Base-by-base conservation (phyloP, 768 basidiomycete species). In the Mycena kentingensis region DNA sequence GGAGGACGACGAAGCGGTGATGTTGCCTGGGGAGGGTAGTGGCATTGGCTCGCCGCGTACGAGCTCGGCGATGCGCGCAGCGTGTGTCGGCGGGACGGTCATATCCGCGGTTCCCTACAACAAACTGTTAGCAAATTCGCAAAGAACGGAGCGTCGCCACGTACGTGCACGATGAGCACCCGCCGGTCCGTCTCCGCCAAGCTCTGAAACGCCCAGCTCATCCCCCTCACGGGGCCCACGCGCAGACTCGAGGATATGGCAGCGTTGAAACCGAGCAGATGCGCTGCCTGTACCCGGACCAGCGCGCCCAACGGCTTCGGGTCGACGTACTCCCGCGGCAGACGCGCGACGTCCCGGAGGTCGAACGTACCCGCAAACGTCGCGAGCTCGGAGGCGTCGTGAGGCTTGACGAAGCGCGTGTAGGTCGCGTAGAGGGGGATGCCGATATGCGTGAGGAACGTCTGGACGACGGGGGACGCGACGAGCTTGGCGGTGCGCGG, bases 231-330 rank as follows among this genome's bases (percentile, higher is more conserved):
- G 13, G 88, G 88, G 1, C 88, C 88, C 32, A 86, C 80, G 28
- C 88, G 79, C 22, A 90, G 71, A 3, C 83, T 87, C 4, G 87
- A 89, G 0, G 88, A 88, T n/a, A 90, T 70, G 0, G 88, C 88
- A 19, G 81, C 77, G 57, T 90, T 88, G 65, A 82, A 90, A 4
- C 88, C 81, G 1, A 84, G 80, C 5, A 90, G 76, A 62, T 88
- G 84, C 1, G 88, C 88, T 0, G 86, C 86, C 68, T 90, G 88
- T 12, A 88, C 71, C n/a, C 87, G 79, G 1, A 90, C 83, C 49
- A 90, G 84, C 82, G 87, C 54, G 25, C 37, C 43, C 50, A 46
- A 25, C n/a, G 41, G 19, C 41, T 6, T n/a, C 22, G 41, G 41
- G 41, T 42, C 41, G 41, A 42, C 41, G 7, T 19, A 42, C 41